These are phyloP conservation scores for Entonaema liquescens DNA, from an alignment of 495 filamentous ascomycete species.

Conservation along the genomic window DNA sequence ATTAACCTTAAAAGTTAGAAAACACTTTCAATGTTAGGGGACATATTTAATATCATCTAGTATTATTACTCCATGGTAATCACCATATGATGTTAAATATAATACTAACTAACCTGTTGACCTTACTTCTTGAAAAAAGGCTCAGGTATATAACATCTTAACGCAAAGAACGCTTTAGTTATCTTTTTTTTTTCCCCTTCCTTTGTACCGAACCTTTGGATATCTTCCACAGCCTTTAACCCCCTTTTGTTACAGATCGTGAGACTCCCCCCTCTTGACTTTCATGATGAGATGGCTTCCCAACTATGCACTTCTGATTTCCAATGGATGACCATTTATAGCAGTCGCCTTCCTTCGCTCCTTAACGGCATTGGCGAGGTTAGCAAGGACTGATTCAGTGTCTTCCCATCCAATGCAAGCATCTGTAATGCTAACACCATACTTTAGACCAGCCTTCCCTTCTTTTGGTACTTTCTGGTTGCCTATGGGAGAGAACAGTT, in stretches of 20 bases:
- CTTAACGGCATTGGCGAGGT: constrained; percentile 82
- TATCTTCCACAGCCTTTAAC: constrained; percentile 17
- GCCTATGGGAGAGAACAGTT: constrained; percentile 57
- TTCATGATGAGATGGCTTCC: background rate
- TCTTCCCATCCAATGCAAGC: constrained; percentile 96
- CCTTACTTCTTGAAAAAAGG: background rate
- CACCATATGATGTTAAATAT: background rate
- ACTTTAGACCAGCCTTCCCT: constrained; percentile 87
- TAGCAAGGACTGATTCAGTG: constrained; percentile 81
- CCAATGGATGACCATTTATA: constrained; percentile 31
- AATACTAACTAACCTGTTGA: background rate
- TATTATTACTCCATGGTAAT: background rate
- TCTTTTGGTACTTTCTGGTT: constrained; percentile 92
- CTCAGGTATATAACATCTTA: background rate
- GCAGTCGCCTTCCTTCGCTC: constrained; percentile 62
- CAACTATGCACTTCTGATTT: background rate
- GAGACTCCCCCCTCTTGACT: background rate
- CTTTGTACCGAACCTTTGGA: constrained; percentile 15
- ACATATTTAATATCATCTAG: background rate
- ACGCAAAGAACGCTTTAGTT: background rate
- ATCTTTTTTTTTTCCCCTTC: constrained; percentile 6
- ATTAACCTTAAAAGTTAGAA: background rate
- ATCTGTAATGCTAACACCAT: constrained; percentile 97
- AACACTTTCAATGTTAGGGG: no score
- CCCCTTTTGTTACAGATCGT: constrained; percentile 18